Conservation (phyloP, 495 filamentous ascomycete species). For the Talaromyces liani region DNA sequence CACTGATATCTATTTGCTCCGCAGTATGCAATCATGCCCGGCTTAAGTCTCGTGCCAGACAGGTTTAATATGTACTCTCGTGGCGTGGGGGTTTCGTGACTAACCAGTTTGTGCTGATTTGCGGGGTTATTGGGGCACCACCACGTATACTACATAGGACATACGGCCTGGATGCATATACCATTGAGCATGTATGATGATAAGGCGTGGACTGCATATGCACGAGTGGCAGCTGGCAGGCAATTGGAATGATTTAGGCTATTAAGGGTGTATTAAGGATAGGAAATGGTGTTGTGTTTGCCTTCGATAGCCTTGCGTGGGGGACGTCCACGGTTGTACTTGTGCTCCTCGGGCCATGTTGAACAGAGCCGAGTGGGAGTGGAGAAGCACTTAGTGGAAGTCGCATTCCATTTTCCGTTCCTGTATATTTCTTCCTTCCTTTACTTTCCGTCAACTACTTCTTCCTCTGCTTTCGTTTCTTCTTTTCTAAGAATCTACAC, state of each 20-base stretch:
- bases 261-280: neutral
- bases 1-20: neutral
- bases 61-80: neutral
- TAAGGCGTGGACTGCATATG: neutral
- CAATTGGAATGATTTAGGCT: neutral
- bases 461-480: neutral
- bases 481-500: neutral
- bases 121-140: neutral
- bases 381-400: neutral
- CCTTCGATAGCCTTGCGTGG: neutral
- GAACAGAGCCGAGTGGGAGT: neutral
- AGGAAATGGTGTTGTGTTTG: neutral
- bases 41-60: neutral
- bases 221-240: neutral
- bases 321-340: neutral
- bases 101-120: neutral
- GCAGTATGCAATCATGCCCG: neutral
- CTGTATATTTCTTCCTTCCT: neutral
- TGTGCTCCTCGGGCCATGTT: conserved; percentile 7
- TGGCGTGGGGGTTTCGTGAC: neutral
- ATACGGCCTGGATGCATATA: neutral
- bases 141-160: neutral
- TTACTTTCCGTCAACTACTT: neutral
- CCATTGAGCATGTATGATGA: neutral
- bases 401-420: neutral